Evolutionary conservation across 768 basidiomycete species (phyloP), one percentile per base, ranked within the genome.

Genomic region (Multifurca ochricompacta): DNA sequence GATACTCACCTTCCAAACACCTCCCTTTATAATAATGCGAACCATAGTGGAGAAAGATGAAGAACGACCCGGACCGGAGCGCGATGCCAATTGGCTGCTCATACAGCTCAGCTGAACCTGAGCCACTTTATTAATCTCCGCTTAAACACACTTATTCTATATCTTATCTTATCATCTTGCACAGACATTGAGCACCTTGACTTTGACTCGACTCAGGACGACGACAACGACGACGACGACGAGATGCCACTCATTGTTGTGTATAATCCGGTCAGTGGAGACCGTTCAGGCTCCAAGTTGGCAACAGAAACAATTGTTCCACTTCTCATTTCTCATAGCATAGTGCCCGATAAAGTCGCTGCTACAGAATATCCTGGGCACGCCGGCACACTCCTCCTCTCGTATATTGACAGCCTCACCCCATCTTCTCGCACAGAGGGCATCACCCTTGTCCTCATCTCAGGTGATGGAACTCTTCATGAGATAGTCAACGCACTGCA

Each of bases 391-490:
- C 53, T 77, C 47, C 68, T 79, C 14, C 56, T 72, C 31, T 51
- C 54, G 14, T 51, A 56, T 23, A 51, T 56, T 23, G 63, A 73
- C 5, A 70, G 76, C 58, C 62, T 85, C 45, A 1, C 52, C 6
- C 32, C 42, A 18, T 5, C 43, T 9, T 14, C 47, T 4, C 58
- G 61, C 39, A 56, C 63, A 51, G 51, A 65, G 7, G 70, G 65
- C 8, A 54, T 78, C 48, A 76, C 75, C 0, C 65, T 87, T 43
- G 64, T 87, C 47, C 72, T 92, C 23, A 79, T 77, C 14, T 91
- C 93, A 4, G 94, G 94, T 7, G 94, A 98, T 68, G 94, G 94
- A 16, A 96, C 93, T 1, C 73, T 92, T 35, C 90, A 95, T 66
- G 93, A 98, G 62, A 79, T 95, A 58, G 74, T 93, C 64, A 87